Base-by-base conservation (phyloP, 345 rosid species). In the Euphorbia pulcherrima region DNA sequence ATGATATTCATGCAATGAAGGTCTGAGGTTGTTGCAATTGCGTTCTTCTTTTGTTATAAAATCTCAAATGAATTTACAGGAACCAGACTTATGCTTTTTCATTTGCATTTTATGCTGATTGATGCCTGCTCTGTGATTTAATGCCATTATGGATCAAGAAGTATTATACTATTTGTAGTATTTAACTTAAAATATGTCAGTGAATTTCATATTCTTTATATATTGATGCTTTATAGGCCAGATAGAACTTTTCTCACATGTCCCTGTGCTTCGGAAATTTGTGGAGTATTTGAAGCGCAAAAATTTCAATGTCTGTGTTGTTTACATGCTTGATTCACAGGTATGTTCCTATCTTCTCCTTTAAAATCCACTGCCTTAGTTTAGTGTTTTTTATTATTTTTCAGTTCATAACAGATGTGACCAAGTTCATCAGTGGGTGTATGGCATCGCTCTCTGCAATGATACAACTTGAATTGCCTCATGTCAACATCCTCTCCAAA, bases 401-500 rank as follows among this genome's bases (percentile, higher is more conserved):
- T 12, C 86, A 93, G 99, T 93, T 93, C 75, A 78, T 90, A 52
- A 85, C 91, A 5, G 96, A 93, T 77, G 95, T 87, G 56, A 89
- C 97, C 28, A 93, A 93, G 82, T 93, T 87, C 73, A 85, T 90
- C 37, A 90, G 97, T 68, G 98, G 97, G 50, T 93, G 98, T 75
- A 87, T 89, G 97, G 90, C 92, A 47, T 93, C 98, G 63, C 97
- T 90, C 62, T 86, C 97, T 65, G 97, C 97, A 52, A 93, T 93
- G 96, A 60, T 93, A 69, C 94, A 93, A 75, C 96, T 93, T 68
- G 97, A 93, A 70, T 64, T 90, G 75, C 98, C 97, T 5, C 97
- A 87, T 75, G 79, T 93, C 68, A 93, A 93, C 76, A 82, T 90
- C 67, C 90, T 89, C 78, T 84, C 97, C 23, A 93, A 93, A 79